These are phyloP conservation scores for Xanthoconium purpureum DNA, from an alignment of 768 basidiomycete species.

Conservation along the genomic window DNA sequence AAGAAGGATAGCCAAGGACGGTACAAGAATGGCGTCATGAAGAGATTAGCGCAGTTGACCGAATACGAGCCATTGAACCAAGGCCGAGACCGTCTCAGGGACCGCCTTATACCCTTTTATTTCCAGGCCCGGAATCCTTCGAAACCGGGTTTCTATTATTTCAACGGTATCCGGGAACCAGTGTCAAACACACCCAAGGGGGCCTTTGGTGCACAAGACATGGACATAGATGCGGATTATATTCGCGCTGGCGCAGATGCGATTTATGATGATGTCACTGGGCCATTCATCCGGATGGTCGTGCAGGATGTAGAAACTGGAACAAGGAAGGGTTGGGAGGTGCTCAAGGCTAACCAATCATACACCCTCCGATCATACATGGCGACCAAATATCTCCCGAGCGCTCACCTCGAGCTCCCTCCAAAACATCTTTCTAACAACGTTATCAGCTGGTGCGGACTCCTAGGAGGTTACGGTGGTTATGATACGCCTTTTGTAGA, in stretches of 20 bases:
- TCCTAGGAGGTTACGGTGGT: neutral
- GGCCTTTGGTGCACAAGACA: conserved; percentile 3
- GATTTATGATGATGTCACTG: too few relatives aligned
- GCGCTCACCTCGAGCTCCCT: conserved; percentile 15
- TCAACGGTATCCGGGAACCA: neutral
- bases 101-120: too few relatives aligned
- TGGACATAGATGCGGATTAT: neutral
- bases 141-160: too few relatives aligned
- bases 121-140: too few relatives aligned
- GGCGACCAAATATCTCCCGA: conserved; percentile 20
- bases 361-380: conserved; percentile 27
- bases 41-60: too few relatives aligned
- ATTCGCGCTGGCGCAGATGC: too few relatives aligned
- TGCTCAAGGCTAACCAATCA: conserved; percentile 24
- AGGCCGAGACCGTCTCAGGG: neutral
- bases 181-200: neutral
- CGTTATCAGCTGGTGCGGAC: conserved; percentile 29
- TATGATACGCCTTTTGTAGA: neutral
- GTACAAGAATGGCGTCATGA: conserved; percentile 14
- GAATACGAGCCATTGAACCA: conserved; percentile 22
- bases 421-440: conserved; percentile 11
- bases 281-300: too few relatives aligned
- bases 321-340: conserved; percentile 7
- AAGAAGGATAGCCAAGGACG: conserved; percentile 9
- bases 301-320: too few relatives aligned